Evolutionary conservation across 768 basidiomycete genomes (phyloP).

Genomic region (Pilatotrama ljubarskyi): DNA sequence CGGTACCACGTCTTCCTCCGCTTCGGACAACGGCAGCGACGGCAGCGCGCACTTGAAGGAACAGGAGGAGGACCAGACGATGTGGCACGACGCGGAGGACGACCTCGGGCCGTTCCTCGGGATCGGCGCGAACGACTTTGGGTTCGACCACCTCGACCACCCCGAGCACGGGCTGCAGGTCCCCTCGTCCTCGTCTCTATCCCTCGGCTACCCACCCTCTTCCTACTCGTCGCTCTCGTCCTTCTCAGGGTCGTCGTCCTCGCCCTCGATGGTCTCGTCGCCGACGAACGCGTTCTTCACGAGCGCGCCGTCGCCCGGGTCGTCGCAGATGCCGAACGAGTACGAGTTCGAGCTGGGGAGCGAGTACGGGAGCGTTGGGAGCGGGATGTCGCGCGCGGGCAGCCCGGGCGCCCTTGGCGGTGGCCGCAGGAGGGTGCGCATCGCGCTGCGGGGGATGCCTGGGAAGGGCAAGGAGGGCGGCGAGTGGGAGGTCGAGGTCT

Average conservation of each 20-base stretch:
- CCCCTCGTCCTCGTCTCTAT: neutral
- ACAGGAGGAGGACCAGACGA: conserved; percentile 30
- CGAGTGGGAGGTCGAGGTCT: conserved; percentile 79
- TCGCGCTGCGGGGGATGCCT: conserved; percentile 66
- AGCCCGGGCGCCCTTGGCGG: conserved; percentile 18
- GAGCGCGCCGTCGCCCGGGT: conserved; percentile 8
- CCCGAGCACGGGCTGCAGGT: conserved; percentile 4
- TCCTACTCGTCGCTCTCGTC: conserved; percentile 1
- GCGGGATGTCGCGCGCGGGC: conserved; percentile 23
- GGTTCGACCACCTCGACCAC: conserved; percentile 12
- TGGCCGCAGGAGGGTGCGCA: conserved; percentile 58
- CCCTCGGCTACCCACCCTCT: conserved; percentile 5
- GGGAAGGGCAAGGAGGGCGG: conserved; percentile 64
- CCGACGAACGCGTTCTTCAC: conserved; percentile 18
- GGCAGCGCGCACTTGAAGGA: conserved; percentile 25
- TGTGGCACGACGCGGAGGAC: conserved; percentile 35
- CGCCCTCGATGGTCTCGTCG: conserved; percentile 5
- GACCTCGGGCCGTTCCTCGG: conserved; percentile 60
- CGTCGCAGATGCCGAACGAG: conserved; percentile 12
- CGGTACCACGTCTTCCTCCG: conserved; percentile 33
- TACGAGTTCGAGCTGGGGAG: conserved; percentile 22
- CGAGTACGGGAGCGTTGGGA: conserved; percentile 19
- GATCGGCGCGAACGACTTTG: conserved; percentile 38
- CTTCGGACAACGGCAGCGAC: conserved; percentile 35
- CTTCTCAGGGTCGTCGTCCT: conserved; percentile 12